Evolutionary conservation across 2,329 filamentous ascomycete genomes (phyloP), one percentile per base, ranked within the genome.

Genomic region (Ophiostoma quercus): DNA sequence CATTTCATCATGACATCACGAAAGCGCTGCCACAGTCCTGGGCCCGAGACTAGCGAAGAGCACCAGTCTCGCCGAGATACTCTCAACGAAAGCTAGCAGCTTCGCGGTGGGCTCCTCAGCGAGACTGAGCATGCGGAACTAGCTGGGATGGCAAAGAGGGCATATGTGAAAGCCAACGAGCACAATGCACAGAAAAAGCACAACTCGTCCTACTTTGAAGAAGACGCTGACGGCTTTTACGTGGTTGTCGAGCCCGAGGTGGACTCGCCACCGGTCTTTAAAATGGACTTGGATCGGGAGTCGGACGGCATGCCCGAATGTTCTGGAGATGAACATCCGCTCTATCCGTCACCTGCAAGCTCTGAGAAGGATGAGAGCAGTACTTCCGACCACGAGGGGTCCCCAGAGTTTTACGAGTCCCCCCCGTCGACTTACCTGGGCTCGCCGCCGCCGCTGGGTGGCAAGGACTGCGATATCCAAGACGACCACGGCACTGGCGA

Each of bases 1-100:
- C 39, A 41, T 14, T 41, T 2, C 47, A 62, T 32, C 25, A 62
- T 62, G 57, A 32, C 57, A 14, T 62, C 57, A 62, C 57, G 57
- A 62, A 62, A 62, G 57, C 57, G 57, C 57, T 32, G 57, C 25
- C 16, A 62, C 16, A 62, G 57, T 25, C 57, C 57, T 16, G 57
- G 32, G 25, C 22, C 14, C 5, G 57, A 32, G 11, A 7, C 57
- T 14, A 16, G 25, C 57, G 14, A 62, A 25, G 25, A 14, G 11
- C 14, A 62, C 22, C 14, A 14, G 25, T 32, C 16, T 14, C 25
- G 22, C 57, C 2, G 22, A 25, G 57, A 34, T 2, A 14, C 57
- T 12, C 57, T 62, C 57, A 16, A 62, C 11, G 2, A 62, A 19
- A 62, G 12, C 57, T 62, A 62, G 57, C 57, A 62, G 57, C 57